Evolutionary conservation across 192 early-diverging fungal species (phyloP).

Genomic region (Coemansia reversa): DNA sequence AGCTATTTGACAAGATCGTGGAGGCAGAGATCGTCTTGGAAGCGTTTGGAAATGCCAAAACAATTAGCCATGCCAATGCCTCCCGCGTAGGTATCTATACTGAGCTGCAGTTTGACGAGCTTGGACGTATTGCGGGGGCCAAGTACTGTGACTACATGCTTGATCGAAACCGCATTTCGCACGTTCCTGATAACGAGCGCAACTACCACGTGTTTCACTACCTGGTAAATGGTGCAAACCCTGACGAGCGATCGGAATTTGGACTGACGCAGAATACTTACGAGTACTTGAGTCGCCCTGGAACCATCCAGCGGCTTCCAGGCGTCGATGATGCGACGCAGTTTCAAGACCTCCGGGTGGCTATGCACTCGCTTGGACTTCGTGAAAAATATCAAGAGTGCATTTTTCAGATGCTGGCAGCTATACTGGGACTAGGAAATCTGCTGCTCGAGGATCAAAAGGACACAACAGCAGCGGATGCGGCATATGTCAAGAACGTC

Average conservation of each 20-base stretch:
- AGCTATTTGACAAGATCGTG: slow-evolving; percentile 67
- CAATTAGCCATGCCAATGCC: slow-evolving; percentile 70
- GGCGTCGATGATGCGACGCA: slow-evolving; percentile 62
- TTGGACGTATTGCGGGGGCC: slow-evolving; percentile 84
- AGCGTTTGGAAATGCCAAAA: slow-evolving; percentile 87
- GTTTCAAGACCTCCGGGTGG: slow-evolving; percentile 69
- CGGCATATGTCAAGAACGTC: slow-evolving; percentile 73
- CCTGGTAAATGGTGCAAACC: slow-evolving; percentile 78
- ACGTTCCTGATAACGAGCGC: slow-evolving; percentile 66
- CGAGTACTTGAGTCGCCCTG: slow-evolving; percentile 46
- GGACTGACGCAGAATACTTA: slow-evolving; percentile 67
- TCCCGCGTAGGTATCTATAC: slow-evolving; percentile 83
- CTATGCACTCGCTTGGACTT: slow-evolving; percentile 87
- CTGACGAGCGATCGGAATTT: slow-evolving; percentile 73
- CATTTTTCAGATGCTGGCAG: slow-evolving; percentile 83
- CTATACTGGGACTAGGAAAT: slow-evolving; percentile 86
- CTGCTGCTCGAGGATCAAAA: slow-evolving; percentile 74
- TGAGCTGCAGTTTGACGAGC: slow-evolving; percentile 90
- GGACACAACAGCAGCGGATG: slow-evolving; percentile 68
- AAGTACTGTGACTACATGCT: slow-evolving; percentile 87
- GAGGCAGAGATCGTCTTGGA: slow-evolving; percentile 74
- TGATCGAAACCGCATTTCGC: slow-evolving; percentile 78
- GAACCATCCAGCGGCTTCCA: slow-evolving; percentile 54
- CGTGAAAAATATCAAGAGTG: slow-evolving; percentile 77
- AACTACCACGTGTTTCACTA: slow-evolving; percentile 98